phyloP scores from a whole-genome alignment of 495 filamentous ascomycete species.

The Cladorrhinum samala region DNA sequence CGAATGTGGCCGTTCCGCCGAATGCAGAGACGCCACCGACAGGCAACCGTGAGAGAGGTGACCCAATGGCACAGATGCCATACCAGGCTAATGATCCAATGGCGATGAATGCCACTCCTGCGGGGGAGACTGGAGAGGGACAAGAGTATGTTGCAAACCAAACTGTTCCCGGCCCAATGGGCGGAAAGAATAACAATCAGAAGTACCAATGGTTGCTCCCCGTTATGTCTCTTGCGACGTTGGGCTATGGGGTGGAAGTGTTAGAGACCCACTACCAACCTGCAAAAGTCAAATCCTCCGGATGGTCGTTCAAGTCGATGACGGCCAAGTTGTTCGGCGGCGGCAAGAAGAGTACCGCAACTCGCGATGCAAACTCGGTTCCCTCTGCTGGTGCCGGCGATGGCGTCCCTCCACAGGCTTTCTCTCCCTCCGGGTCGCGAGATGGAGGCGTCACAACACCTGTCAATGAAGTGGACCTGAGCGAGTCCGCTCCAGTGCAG shows the following conservation, averaged over 20 bases:
- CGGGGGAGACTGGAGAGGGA: background rate
- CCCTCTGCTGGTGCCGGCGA: background rate
- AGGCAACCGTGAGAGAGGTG: background rate
- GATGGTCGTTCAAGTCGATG: conserved; percentile 1
- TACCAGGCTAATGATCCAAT: conserved; percentile 8
- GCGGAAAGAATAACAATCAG: background rate
- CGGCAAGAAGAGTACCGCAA: conserved; percentile 1
- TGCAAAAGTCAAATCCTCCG: background rate
- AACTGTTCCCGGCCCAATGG: background rate
- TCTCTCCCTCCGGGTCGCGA: too few species aligned
- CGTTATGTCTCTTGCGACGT: conserved; percentile 6
- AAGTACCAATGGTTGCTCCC: conserved; percentile 13
- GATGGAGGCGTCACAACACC: too few species aligned
- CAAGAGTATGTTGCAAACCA: background rate
- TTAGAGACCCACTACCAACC: conserved; percentile 7
- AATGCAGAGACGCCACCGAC: background rate
- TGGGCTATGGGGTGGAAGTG: conserved; percentile 7
- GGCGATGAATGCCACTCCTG: background rate
- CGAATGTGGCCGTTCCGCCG: background rate
- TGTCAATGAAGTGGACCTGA: too few species aligned
- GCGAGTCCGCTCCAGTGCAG: too few species aligned
- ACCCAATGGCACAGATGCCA: background rate
- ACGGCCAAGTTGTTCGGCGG: conserved; percentile 4
- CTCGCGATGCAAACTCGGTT: background rate
- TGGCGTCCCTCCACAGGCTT: background rate